These are phyloP conservation scores for Talaromyces proteolyticus DNA, from an alignment of 495 filamentous ascomycete genomes.

Conservation along the genomic window DNA sequence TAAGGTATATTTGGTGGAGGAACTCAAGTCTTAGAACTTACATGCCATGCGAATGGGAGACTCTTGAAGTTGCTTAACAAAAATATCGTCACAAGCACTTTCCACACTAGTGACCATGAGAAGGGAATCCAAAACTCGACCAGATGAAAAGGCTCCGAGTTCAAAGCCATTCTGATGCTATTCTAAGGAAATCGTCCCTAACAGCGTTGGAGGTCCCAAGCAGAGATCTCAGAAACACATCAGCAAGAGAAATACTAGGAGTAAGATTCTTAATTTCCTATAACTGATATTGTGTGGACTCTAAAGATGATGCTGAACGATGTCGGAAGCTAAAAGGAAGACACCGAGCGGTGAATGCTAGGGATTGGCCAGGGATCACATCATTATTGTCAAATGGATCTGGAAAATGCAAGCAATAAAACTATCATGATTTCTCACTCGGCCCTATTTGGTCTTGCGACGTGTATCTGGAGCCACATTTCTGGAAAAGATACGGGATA, in stretches of 20 bases:
- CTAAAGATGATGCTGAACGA: too few species aligned
- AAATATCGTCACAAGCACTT: background rate
- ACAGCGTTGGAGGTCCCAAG: too few species aligned
- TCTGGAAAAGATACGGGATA: background rate
- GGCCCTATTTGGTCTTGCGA: background rate
- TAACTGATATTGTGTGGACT: too few species aligned
- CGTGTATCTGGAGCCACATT: background rate
- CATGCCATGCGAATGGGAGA: constrained; percentile 72
- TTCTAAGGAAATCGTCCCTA: too few species aligned
- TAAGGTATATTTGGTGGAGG: background rate
- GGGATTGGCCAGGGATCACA: background rate
- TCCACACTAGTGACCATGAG: constrained; percentile 5
- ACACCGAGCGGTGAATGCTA: background rate
- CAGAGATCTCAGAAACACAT: too few species aligned
- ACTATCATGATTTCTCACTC: too few species aligned
- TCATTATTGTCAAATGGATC: too few species aligned
- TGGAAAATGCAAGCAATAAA: too few species aligned
- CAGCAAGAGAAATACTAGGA: too few species aligned
- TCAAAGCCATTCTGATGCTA: background rate
- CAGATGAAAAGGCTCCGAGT: constrained; percentile 1
- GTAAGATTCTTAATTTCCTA: too few species aligned
- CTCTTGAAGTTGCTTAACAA: constrained; percentile 44
- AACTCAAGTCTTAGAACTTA: constrained; percentile 24
- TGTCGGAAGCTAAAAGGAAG: background rate
- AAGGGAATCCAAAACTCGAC: constrained; percentile 2